phyloP scores from a whole-genome alignment of 2,329 filamentous ascomycete genomes.

The Phoma sp. region DNA sequence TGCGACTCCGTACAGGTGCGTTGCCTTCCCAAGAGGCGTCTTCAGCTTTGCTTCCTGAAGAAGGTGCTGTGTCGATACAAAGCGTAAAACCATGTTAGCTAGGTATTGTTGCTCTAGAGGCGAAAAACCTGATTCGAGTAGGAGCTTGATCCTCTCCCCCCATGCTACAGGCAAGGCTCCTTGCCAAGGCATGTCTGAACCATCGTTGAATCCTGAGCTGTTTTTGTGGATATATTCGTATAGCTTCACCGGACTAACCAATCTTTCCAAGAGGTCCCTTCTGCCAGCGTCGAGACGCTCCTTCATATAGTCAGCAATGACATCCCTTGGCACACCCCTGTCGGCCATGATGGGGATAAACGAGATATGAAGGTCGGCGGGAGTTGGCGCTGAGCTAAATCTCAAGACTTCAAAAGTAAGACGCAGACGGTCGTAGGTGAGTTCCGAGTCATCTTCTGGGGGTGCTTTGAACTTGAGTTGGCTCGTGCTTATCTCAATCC shows the following conservation, averaged over 20 bases:
- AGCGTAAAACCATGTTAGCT: slow-evolving; percentile 55
- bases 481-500: slow-evolving; percentile 71
- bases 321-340: slow-evolving; percentile 57
- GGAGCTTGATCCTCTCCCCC: slow-evolving; percentile 37
- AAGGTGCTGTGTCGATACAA: slow-evolving; percentile 63
- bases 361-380: slow-evolving; percentile 69
- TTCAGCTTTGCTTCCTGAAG: slow-evolving; percentile 64
- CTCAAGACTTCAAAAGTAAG: slow-evolving; percentile 71
- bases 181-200: slow-evolving; percentile 27
- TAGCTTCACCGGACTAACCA: slow-evolving; percentile 63
- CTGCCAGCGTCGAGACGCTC: slow-evolving; percentile 62
- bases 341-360: slow-evolving; percentile 73
- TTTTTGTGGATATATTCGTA: slow-evolving; percentile 51
- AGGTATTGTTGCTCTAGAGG: slow-evolving; percentile 59
- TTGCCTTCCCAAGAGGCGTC: slow-evolving; percentile 67
- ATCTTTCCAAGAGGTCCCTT: slow-evolving; percentile 59
- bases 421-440: slow-evolving; percentile 56
- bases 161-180: slow-evolving; percentile 32
- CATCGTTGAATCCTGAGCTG: slow-evolving; percentile 39
- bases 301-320: slow-evolving; percentile 60
- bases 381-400: slow-evolving; percentile 55
- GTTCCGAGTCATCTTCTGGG: slow-evolving; percentile 56
- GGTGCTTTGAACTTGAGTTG: slow-evolving; percentile 70
- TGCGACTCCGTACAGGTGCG: slow-evolving; percentile 70
- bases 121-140: slow-evolving; percentile 62